Base-by-base conservation (phyloP, 1,284 basidiomycete genomes). In the Neolentinus lepideus region DNA sequence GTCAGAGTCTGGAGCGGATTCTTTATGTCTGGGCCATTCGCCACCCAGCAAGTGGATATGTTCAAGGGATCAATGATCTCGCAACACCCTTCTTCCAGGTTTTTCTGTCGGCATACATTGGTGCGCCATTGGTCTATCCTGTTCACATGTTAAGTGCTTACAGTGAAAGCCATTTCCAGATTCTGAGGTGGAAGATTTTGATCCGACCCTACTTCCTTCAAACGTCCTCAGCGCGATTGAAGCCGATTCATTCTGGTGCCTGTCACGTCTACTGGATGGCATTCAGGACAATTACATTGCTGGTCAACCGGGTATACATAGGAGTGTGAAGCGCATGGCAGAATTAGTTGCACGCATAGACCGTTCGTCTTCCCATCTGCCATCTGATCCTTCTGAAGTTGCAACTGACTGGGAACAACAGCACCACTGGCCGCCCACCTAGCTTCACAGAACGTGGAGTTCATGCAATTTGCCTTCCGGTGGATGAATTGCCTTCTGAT, bases 401-500 rank as follows among this genome's bases (percentile, higher is more conserved):
- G 3, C 8, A 25, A 31, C 35, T 54, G 38, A 50, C 31, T 55
- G 45, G 14, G 26, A 26, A 14, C 21, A 21, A 25, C 59, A 94
- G 91, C 88, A 21, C 90, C 91, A 1, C 78, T 98, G 16, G 80
- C 86, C 2, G 73, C 82, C 1, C 94, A 98, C 71, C 78, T 98
- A 35, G 87, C 89, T 59, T 75, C 85, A 12, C 88, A 98, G 70
- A 91, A 90, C 63, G 94, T 98, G 62, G 94, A 98, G 73, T 98
- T 96, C 66, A 96, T 98, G 85, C 94, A 98, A 68, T 98, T 98
- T 62, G 94, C 95, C 38, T 98, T 98, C 72, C 79, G 95, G 52
- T 98, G 94, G 94, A 97, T 98, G 92, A 98, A 98, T 67, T 97
- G 95, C 67, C 73, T 98, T 54, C 77, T 98, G 57, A 97, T 98